Evolutionary conservation across 2,329 filamentous ascomycete genomes (phyloP), one percentile per base, ranked within the genome.

Genomic region (Pestalotiopsis sp.): DNA sequence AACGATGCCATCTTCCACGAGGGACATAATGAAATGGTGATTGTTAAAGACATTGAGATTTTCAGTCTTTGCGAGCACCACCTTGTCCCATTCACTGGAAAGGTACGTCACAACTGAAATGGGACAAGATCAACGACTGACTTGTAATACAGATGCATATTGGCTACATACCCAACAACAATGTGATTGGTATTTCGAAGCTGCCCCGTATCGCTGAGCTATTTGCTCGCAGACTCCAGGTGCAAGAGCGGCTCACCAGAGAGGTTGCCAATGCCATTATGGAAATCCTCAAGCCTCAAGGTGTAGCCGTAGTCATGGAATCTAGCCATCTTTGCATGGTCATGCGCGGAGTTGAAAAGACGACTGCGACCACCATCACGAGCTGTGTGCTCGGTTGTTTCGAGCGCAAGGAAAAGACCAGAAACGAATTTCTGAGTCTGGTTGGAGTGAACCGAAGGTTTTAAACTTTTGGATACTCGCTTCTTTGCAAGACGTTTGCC

Each of bases 371-470:
- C 20, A 98, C 96, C 6, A 96, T 97, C 49, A 99, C 96, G 20
- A 98, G 94, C 83, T 98, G 95, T 79, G 97, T 99, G 82, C 88
- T 98, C n/a, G 96, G 96, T 52, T 95, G 94, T 76, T 97, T 99
- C 86, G 91, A 97, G 77, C 91, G 91, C 70, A 94, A 93, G 75
- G 93, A 94, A 70, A 98, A 97, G 86, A 98, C 95, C 12, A 87
- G 96, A 75, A 97, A 97, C 79, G 96, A 99, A 81, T 99, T 99
- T 77, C 83, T 99, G 77, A 97, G 91, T 75, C 86, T 99, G 45
- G 84, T 91, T 41, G 88, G 88, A 52, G 80, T 94, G 68, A 90
- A 93, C 79, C 60, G 74, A 72, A 67, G 68, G 70, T 55, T 74
- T 62, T 64, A 71, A 67, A 67, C 9, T 65, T 11, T 55, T 13